Conservation (phyloP, 2,329 filamentous ascomycete species). For the Salinomyces thailandicus region DNA sequence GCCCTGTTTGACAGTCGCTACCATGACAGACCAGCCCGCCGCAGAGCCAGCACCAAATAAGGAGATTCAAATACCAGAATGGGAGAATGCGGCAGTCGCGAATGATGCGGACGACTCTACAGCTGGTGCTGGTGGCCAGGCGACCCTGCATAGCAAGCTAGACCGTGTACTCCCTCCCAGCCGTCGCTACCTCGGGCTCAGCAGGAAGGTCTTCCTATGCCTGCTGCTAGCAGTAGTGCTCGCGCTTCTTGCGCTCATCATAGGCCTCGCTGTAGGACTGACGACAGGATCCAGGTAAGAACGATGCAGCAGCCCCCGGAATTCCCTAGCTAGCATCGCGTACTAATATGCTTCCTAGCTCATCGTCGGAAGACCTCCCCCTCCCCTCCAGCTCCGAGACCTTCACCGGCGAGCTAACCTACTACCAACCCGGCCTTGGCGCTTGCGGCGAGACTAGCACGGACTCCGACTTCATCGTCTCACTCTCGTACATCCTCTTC, state of each 20-base stretch:
- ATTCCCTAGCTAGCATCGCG: too few relatives aligned
- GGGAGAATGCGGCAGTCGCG: slow-evolving; percentile 13
- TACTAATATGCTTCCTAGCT: slow-evolving; percentile 1
- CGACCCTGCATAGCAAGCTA: slow-evolving; percentile 1
- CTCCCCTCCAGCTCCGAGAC: slow-evolving; percentile 42
- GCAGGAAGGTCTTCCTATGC: slow-evolving; percentile 30
- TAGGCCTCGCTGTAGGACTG: slow-evolving; percentile 34
- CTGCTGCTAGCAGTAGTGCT: slow-evolving; percentile 24
- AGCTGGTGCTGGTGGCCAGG: neutral
- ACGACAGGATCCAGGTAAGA: slow-evolving; percentile 10
- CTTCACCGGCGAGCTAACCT: slow-evolving; percentile 57
- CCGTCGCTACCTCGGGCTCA: slow-evolving; percentile 30
- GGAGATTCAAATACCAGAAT: slow-evolving; percentile 17
- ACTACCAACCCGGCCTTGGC: slow-evolving; percentile 56
- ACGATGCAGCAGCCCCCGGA: too few relatives aligned
- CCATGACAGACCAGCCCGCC: neutral
- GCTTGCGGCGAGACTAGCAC: slow-evolving; percentile 54
- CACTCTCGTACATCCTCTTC: slow-evolving; percentile 57
- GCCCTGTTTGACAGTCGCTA: neutral
- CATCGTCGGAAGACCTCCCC: slow-evolving; percentile 33
- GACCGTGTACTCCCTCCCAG: slow-evolving; percentile 25
- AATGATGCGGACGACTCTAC: neutral
- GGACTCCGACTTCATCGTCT: slow-evolving; percentile 50
- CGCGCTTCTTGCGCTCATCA: slow-evolving; percentile 29
- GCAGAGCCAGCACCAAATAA: neutral